phyloP scores from a whole-genome alignment of 805 yeast genomes.

The Yamadazyma ubonensis region DNA sequence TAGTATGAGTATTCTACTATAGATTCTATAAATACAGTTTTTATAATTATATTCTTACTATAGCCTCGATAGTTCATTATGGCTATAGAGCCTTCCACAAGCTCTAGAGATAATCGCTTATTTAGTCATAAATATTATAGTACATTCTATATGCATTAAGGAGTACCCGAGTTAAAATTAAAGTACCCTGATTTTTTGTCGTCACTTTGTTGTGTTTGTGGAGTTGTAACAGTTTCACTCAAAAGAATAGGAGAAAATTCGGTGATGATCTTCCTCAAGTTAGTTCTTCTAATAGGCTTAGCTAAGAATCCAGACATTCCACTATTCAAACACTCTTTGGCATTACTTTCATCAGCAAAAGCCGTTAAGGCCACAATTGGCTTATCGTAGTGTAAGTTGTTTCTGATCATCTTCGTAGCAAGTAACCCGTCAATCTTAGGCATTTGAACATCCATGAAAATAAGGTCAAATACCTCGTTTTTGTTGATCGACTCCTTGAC shows the following conservation, averaged over 20 bases:
- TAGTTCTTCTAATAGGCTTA: constrained; percentile 78
- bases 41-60: too few species aligned
- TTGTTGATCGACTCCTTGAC: constrained; percentile 49
- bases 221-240: constrained; percentile 34
- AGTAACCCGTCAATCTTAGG: constrained; percentile 87
- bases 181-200: constrained; percentile 26
- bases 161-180: background rate
- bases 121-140: too few species aligned
- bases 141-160: too few species aligned
- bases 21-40: too few species aligned
- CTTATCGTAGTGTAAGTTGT: constrained; percentile 53
- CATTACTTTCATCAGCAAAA: constrained; percentile 90
- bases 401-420: constrained; percentile 74
- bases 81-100: too few species aligned
- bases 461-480: constrained; percentile 56
- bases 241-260: constrained; percentile 44
- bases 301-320: constrained; percentile 93
- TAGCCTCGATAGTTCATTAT: too few species aligned
- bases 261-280: constrained; percentile 55
- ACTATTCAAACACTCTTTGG: constrained; percentile 76
- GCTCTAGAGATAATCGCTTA: too few species aligned
- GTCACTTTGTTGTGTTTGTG: constrained; percentile 26
- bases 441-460: constrained; percentile 98
- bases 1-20: too few species aligned
- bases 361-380: constrained; percentile 96